These are phyloP conservation scores for Arachnomyces sp. DNA, from an alignment of 2,329 filamentous ascomycete species.

Conservation along the genomic window DNA sequence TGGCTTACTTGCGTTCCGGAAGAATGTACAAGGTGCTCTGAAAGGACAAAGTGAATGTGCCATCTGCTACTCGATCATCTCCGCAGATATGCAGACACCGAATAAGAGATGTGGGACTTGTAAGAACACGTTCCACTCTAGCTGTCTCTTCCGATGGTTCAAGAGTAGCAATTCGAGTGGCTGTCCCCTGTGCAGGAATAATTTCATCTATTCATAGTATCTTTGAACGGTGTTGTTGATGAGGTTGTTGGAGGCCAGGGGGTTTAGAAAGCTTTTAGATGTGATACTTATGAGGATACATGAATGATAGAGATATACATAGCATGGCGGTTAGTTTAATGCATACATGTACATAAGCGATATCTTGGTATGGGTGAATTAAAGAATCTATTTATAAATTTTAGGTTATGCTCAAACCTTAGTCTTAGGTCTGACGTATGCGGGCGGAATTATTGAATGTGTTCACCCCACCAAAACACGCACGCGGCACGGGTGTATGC, in stretches of 20 bases:
- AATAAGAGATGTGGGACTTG: slow-evolving; percentile 89
- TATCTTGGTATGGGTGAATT: too few relatives aligned
- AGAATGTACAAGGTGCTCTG: slow-evolving; percentile 78
- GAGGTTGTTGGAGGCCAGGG: too few relatives aligned
- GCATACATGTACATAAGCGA: too few relatives aligned
- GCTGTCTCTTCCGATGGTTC: slow-evolving; percentile 95
- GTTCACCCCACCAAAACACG: slow-evolving; percentile 7
- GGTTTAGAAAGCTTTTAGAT: too few relatives aligned
- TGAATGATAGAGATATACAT: too few relatives aligned
- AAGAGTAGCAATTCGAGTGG: slow-evolving; percentile 84
- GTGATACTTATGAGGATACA: too few relatives aligned
- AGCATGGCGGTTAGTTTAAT: too few relatives aligned
- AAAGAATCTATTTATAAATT: too few relatives aligned
- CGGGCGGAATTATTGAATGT: too few relatives aligned
- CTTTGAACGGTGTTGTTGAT: too few relatives aligned
- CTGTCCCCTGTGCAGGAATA: slow-evolving; percentile 87
- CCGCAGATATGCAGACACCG: slow-evolving; percentile 77
- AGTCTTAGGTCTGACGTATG: too few relatives aligned
- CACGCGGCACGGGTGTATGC: slow-evolving; percentile 6
- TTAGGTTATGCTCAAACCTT: too few relatives aligned
- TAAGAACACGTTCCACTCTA: slow-evolving; percentile 85
- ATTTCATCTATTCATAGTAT: slow-evolving; percentile 57
- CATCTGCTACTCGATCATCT: slow-evolving; percentile 94
- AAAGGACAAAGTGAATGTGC: slow-evolving; percentile 93
- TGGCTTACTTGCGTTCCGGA: slow-evolving; percentile 74